Conservation (phyloP, 2,329 filamentous ascomycete genomes). For the Truncatella angustata region DNA sequence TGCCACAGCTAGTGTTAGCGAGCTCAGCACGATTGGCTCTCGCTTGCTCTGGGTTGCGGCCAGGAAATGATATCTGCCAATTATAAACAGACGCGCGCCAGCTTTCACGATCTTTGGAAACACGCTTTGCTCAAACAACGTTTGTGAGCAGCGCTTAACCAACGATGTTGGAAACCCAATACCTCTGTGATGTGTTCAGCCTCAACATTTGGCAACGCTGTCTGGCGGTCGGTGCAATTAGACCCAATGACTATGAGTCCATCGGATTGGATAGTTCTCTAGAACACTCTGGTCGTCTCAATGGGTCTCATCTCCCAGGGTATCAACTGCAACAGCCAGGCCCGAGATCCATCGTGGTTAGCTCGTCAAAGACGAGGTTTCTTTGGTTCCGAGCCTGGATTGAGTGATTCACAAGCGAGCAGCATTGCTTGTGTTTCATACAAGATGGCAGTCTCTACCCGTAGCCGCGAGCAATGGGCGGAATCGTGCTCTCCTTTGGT, state of each 20-base stretch:
- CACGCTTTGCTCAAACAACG: background rate
- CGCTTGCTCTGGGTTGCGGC: background rate
- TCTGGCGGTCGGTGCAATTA: background rate
- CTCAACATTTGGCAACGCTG: background rate
- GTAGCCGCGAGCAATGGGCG: background rate
- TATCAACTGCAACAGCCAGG: background rate
- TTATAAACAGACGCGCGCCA: constrained; percentile 7
- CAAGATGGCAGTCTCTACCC: constrained; percentile 9
- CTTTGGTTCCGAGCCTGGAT: background rate
- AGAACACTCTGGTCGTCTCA: background rate
- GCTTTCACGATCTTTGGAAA: background rate
- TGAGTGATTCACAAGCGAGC: background rate
- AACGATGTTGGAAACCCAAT: background rate
- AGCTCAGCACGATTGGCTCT: constrained; percentile 2
- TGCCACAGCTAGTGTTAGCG: constrained; percentile 1
- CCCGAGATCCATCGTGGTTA: background rate
- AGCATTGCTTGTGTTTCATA: constrained; percentile 6
- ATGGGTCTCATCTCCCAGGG: background rate
- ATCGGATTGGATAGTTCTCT: background rate
- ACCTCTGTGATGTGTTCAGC: background rate
- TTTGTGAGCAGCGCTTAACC: background rate
- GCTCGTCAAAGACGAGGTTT: background rate
- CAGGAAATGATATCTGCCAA: constrained; percentile 3
- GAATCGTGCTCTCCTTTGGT: constrained; percentile 1
- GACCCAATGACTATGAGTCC: background rate